Conservation (phyloP, 495 filamentous ascomycete species). For the Pyronema omphalodes region DNA sequence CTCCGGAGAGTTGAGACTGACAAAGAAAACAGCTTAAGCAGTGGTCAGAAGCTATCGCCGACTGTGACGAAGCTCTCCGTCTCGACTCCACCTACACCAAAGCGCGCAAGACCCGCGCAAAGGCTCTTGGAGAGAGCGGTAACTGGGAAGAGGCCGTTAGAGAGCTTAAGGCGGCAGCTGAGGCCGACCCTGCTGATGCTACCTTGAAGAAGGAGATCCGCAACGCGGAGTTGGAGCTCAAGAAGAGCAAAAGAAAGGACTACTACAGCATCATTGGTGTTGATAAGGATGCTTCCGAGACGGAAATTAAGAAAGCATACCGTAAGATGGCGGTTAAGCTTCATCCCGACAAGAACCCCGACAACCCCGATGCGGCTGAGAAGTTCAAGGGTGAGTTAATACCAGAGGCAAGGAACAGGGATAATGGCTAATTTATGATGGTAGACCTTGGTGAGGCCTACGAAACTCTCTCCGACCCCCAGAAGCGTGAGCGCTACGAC, state of each 20-base stretch:
- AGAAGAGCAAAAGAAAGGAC: slow-evolving; percentile 94
- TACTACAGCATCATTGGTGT: slow-evolving; percentile 95
- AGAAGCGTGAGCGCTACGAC: slow-evolving; percentile 81
- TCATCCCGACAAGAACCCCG: slow-evolving; percentile 94
- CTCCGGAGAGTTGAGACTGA: slow-evolving; percentile 6
- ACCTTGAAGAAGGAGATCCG: slow-evolving; percentile 65
- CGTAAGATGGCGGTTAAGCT: slow-evolving; percentile 81
- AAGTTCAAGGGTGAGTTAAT: slow-evolving; percentile 94
- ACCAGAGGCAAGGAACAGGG: slow-evolving; percentile 10
- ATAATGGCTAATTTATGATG: background rate
- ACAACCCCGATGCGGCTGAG: slow-evolving; percentile 61
- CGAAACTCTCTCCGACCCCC: slow-evolving; percentile 21
- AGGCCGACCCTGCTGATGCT: slow-evolving; percentile 62
- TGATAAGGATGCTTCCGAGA: slow-evolving; percentile 66
- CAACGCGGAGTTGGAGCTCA: slow-evolving; percentile 81
- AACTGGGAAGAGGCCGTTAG: slow-evolving; percentile 81
- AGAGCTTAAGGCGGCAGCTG: slow-evolving; percentile 70
- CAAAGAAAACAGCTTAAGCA: slow-evolving; percentile 46
- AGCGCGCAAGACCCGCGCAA: slow-evolving; percentile 82
- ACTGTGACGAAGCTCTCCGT: slow-evolving; percentile 71
- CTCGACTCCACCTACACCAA: slow-evolving; percentile 76
- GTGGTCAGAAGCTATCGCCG: slow-evolving; percentile 54
- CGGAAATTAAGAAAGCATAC: slow-evolving; percentile 92
- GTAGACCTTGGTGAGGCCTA: slow-evolving; percentile 24
- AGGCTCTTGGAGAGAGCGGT: slow-evolving; percentile 62